A percentile compares a stretch with the other conserved stretches of the same genome.
Conservation (phyloP, 352 stramenopile genomes). For the Plasmopara viticola region DNA sequence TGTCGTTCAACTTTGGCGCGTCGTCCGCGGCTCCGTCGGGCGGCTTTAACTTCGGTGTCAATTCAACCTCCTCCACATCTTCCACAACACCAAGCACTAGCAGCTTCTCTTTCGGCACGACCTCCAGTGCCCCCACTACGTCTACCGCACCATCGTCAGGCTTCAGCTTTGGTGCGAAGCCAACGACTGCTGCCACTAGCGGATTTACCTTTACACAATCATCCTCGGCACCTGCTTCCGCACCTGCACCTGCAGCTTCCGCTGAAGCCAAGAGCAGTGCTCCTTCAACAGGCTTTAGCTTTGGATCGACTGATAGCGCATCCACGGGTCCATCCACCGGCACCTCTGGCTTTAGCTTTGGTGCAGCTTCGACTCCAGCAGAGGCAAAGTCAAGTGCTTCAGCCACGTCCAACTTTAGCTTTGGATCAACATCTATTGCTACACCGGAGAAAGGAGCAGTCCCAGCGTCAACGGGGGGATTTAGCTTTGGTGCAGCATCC, state of each 20-base stretch:
- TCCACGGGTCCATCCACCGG: neutral
- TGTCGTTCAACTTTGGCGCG: slow-evolving; percentile 37
- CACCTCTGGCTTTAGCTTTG: slow-evolving; percentile 12
- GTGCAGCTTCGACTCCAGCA: slow-evolving; percentile 7
- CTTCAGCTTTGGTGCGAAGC: slow-evolving; percentile 20
- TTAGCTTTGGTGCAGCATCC: slow-evolving; percentile 16
- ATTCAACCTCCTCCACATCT: slow-evolving; percentile 1
- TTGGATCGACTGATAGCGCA: slow-evolving; percentile 1
- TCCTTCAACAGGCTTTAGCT: slow-evolving; percentile 15
- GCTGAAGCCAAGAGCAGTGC: slow-evolving; percentile 12
- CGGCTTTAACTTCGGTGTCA: slow-evolving; percentile 27
- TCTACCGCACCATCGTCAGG: slow-evolving; percentile 3
- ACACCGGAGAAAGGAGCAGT: slow-evolving; percentile 9
- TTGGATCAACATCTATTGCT: slow-evolving; percentile 9
- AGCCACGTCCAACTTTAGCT: slow-evolving; percentile 11
- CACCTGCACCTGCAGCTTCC: slow-evolving; percentile 3
- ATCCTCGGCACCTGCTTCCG: neutral
- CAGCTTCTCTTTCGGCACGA: slow-evolving; percentile 7
- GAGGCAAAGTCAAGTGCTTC: slow-evolving; percentile 11
- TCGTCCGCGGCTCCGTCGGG: slow-evolving; percentile 14
- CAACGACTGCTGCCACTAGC: slow-evolving; percentile 2
- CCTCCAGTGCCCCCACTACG: slow-evolving; percentile 7
- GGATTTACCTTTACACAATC: slow-evolving; percentile 8
- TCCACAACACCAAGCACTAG: slow-evolving; percentile 3
- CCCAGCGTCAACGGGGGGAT: slow-evolving; percentile 3